Percentiles rank a stretch among this genome's conserved stretches.
These are phyloP conservation scores for Quercus tomentella DNA, from an alignment of 331 rosid species.

Conservation along the genomic window DNA sequence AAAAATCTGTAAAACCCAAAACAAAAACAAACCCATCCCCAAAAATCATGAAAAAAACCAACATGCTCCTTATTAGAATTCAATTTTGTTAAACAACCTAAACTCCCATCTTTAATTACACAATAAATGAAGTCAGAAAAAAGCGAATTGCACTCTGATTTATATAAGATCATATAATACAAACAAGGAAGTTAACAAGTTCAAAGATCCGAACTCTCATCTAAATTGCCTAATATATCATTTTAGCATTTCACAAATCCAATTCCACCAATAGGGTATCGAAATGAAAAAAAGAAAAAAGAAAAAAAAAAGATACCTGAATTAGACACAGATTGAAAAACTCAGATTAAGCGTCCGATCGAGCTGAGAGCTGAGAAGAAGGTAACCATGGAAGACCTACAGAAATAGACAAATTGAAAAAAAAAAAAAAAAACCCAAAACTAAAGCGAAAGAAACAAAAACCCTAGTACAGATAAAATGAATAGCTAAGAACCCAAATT, in stretches of 20 bases:
- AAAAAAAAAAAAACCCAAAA: not conserved
- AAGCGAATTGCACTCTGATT: conserved; percentile 12
- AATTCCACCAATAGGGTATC: conserved; percentile 6
- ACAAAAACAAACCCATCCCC: not conserved
- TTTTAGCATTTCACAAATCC: not conserved
- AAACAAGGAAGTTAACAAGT: not conserved
- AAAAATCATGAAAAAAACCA: conserved; percentile 4
- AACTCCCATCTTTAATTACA: not conserved
- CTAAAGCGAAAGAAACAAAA: conserved; percentile 12
- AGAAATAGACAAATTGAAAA: not conserved
- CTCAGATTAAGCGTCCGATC: conserved; percentile 23
- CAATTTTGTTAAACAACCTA: conserved; percentile 12
- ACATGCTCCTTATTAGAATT: not conserved
- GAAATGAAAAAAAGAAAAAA: not conserved
- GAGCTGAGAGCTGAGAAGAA: conserved; percentile 32
- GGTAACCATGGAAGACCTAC: conserved; percentile 29
- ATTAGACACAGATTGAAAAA: conserved; percentile 11
- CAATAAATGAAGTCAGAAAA: conserved; percentile 8
- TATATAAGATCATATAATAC: conserved; percentile 10
- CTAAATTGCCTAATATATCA: not conserved
- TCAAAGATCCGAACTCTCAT: not conserved
- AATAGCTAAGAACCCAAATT: too few relatives aligned
- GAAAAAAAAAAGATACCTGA: conserved; percentile 34
- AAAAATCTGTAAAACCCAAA: not conserved
- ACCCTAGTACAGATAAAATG: not conserved